Evolutionary conservation across 345 rosid genomes (phyloP).

Genomic region (Arabis alpina): DNA sequence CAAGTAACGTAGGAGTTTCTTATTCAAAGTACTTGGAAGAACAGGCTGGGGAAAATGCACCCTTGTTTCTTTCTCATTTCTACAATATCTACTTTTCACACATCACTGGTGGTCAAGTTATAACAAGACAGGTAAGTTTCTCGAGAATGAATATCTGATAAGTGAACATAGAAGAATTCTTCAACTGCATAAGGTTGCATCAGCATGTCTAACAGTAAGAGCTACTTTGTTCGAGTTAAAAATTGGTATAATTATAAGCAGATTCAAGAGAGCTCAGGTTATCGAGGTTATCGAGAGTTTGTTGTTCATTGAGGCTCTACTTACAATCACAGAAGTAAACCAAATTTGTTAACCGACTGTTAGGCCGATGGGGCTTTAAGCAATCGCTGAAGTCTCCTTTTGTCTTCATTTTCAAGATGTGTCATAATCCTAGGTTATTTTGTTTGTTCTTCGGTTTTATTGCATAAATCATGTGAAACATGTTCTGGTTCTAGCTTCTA

Average conservation of each 20-base stretch:
- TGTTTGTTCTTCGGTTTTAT: neutral
- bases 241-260: neutral
- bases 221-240: neutral
- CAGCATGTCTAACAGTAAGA: neutral
- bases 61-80: slow-evolving; percentile 81
- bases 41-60: slow-evolving; percentile 70
- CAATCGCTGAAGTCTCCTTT: slow-evolving; percentile 3
- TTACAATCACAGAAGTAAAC: neutral
- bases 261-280: slow-evolving; percentile 10
- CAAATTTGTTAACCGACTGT: neutral
- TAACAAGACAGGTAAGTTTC: slow-evolving; percentile 61
- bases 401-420: neutral
- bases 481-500: slow-evolving; percentile 15
- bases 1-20: slow-evolving; percentile 64
- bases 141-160: slow-evolving; percentile 9
- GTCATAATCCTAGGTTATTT: neutral
- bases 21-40: slow-evolving; percentile 75
- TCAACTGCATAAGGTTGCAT: slow-evolving; percentile 1
- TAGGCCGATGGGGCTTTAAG: neutral
- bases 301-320: neutral
- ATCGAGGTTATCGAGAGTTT: neutral
- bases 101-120: slow-evolving; percentile 85
- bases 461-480: neutral
- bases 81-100: slow-evolving; percentile 92
- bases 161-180: neutral